Conservation (phyloP, 2,329 filamentous ascomycete species). For the Sclerotinia minor region DNA sequence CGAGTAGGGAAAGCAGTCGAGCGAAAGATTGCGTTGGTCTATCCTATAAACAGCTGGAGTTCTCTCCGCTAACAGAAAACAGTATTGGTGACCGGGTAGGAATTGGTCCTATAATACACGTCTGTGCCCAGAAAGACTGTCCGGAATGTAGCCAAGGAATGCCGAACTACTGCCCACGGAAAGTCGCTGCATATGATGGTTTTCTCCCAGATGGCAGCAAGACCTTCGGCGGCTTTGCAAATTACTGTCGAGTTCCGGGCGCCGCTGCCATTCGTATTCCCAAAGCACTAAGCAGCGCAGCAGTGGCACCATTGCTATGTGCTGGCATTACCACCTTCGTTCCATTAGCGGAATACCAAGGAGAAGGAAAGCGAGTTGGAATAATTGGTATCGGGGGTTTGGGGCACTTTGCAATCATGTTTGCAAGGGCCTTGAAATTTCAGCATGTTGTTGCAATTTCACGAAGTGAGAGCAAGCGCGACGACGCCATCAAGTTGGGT, state of each 20-base stretch:
- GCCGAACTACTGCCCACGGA: constrained; percentile 23
- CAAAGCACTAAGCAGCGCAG: constrained; percentile 50
- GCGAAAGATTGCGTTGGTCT: constrained; percentile 20
- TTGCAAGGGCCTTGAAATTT: constrained; percentile 67
- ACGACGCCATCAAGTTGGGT: constrained; percentile 61
- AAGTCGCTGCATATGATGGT: constrained; percentile 14
- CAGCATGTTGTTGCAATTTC: constrained; percentile 66
- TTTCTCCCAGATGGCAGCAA: constrained; percentile 15
- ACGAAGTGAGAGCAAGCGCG: constrained; percentile 57
- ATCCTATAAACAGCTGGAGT: not conserved
- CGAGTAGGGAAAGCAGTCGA: constrained; percentile 45
- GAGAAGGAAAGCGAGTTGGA: constrained; percentile 69
- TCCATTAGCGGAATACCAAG: constrained; percentile 66
- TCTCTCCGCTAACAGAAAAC: not conserved
- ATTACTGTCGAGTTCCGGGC: constrained; percentile 53
- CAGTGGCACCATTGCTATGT: constrained; percentile 70
- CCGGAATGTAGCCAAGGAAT: constrained; percentile 7
- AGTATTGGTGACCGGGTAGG: constrained; percentile 9
- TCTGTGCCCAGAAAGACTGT: constrained; percentile 12
- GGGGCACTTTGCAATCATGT: constrained; percentile 72
- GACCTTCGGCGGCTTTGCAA: constrained; percentile 37
- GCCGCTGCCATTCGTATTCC: constrained; percentile 63
- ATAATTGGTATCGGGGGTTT: constrained; percentile 66
- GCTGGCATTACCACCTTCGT: constrained; percentile 74
- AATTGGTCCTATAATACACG: constrained; percentile 14